Evolutionary conservation across 345 rosid species (phyloP), one percentile per base, ranked within the genome.

Genomic region (Salix caprea): DNA sequence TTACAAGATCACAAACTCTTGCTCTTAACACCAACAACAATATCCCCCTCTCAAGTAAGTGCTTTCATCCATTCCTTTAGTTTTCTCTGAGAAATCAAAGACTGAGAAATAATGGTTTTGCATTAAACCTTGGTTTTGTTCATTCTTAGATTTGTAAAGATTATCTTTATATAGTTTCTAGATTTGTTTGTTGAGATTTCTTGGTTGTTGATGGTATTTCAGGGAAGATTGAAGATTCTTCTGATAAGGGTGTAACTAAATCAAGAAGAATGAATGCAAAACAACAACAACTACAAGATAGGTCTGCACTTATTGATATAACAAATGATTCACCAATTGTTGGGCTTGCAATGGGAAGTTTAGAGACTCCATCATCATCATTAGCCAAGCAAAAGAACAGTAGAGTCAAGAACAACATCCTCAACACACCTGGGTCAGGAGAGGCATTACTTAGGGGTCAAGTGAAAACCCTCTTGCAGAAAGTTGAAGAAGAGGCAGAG

Each of bases 281-380:
- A 37, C 75, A 82, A n/a, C n/a, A n/a, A 28, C 77, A 78, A 23
- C 37, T 72, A 74, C 84, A 85, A 87, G 90, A 82, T 37, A 82
- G 90, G 5, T 87, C 89, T 69, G 90, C 81, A 5, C 91, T 96
- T 1, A 77, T 93, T 18, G 94, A 93, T 76, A 87, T 93, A 82
- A 96, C 97, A 9, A 96, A 96, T 48, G 96, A 92, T 81, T 96
- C 98, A 2, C 99, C 98, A 0, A 93, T 96, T 62, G 88, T 89
- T 9, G 98, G 99, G 71, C 72, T 96, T 64, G 94, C 98, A 21
- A 80, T 66, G 60, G 90, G 88, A 21, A 68, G 48, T 19, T 71
- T 81, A 82, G 81, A 78, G 84, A 89, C 93, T 1, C 97, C 98
- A 4, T 88, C 88, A 10, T 86, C 94, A 5, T 85, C 82, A 36